Conservation (phyloP, 78 protist genomes). For the Dictyostelium intermedium region DNA sequence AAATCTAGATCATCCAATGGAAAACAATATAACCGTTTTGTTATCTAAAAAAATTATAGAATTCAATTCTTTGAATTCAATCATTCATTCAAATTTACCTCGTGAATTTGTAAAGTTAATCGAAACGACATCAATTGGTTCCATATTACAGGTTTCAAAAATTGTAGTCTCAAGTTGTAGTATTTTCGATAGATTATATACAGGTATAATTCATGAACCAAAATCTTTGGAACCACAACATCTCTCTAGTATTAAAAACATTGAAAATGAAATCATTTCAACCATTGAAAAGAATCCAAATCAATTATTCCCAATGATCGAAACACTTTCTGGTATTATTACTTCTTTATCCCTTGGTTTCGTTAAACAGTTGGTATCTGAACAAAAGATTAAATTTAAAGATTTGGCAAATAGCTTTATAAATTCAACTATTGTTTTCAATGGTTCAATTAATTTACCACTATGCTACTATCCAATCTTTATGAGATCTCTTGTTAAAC, state of each 20-base stretch:
- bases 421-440: neutral
- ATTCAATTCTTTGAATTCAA: neutral
- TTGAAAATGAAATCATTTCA: neutral
- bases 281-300: neutral
- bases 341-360: neutral
- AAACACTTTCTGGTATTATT: neutral
- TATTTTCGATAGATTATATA: neutral
- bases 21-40: neutral
- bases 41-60: neutral
- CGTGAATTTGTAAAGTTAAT: neutral
- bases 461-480: slow-evolving; percentile 8
- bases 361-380: slow-evolving; percentile 2
- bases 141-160: neutral
- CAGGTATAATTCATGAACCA: slow-evolving; percentile 9
- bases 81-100: neutral
- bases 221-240: neutral
- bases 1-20: neutral
- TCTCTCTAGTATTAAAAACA: neutral
- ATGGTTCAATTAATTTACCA: neutral
- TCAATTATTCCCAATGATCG: neutral
- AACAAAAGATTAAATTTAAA: slow-evolving; percentile 16
- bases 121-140: neutral
- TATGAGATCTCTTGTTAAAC: slow-evolving; percentile 15
- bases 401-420: neutral
- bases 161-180: neutral